Evolutionary conservation across 2,329 filamentous ascomycete genomes (phyloP).

Genomic region (Fusarium sp.): DNA sequence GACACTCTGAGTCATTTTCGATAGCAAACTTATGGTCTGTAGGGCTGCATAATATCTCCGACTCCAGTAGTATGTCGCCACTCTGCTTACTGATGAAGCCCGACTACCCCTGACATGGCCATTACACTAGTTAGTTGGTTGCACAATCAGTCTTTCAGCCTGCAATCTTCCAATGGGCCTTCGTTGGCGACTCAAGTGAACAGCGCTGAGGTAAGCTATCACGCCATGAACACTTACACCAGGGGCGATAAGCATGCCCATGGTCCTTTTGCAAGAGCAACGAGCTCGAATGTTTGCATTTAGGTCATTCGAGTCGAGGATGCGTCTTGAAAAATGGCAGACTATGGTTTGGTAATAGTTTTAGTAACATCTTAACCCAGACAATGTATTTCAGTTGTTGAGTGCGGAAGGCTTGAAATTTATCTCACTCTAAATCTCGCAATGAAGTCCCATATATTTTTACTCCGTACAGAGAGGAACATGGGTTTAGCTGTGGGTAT

Average conservation of each 20-base stretch:
- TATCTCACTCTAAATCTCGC: neutral
- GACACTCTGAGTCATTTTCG: neutral
- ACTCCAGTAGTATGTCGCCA: too few species aligned
- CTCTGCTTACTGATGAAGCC: neutral
- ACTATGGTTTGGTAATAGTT: too few species aligned
- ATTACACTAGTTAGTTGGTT: neutral
- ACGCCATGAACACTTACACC: neutral
- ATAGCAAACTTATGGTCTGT: neutral
- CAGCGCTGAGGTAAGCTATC: neutral
- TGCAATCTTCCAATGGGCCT: neutral
- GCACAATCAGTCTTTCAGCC: neutral
- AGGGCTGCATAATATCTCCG: neutral
- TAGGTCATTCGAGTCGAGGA: neutral
- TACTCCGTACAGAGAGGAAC: too few species aligned
- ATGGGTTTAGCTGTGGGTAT: neutral
- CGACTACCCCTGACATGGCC: neutral
- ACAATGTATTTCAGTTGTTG: neutral
- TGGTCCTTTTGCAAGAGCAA: neutral
- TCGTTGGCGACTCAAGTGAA: neutral
- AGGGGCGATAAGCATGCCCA: neutral
- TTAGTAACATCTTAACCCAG: fast-evolving
- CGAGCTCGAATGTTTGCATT: too few species aligned
- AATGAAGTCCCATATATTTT: fast-evolving
- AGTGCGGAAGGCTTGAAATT: neutral
- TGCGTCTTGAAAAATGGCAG: fast-evolving